A percentile compares a stretch with the other conserved stretches of the same genome.
phyloP scores from a whole-genome alignment of 2,329 filamentous ascomycete genomes.

The Colletotrichum brevisporum region DNA sequence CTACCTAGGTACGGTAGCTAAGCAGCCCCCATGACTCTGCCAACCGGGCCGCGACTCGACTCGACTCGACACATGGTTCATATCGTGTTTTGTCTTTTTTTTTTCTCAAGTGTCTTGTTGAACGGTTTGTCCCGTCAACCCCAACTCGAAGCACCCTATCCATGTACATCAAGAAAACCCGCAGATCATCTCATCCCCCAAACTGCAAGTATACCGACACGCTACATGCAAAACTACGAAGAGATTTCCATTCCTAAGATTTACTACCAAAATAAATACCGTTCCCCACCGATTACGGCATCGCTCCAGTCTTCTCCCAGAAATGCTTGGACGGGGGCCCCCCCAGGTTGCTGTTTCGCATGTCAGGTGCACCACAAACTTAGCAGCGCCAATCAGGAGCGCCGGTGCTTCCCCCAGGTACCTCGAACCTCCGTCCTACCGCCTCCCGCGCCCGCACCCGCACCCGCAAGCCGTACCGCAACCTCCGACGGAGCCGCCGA shows the following conservation, averaged over 20 bases:
- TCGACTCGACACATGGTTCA: slow-evolving; percentile 29
- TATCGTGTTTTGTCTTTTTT: background rate
- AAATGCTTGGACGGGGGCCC: too few species aligned
- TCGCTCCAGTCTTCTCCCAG: too few species aligned
- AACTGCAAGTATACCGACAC: background rate
- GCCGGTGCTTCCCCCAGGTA: slow-evolving; percentile 1
- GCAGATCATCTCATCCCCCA: slow-evolving; percentile 22
- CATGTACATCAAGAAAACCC: too few species aligned
- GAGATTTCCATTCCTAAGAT: slow-evolving; percentile 1
- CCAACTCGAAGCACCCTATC: too few species aligned
- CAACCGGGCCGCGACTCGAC: slow-evolving; percentile 3
- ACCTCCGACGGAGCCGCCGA: slow-evolving; percentile 9
- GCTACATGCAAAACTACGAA: background rate
- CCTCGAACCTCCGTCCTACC: background rate
- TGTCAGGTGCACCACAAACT: slow-evolving; percentile 17
- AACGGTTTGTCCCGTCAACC: too few species aligned
- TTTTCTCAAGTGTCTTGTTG: too few species aligned
- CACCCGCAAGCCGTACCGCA: background rate
- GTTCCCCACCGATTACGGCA: slow-evolving; percentile 9
- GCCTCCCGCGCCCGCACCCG: background rate
- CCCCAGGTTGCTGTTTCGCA: slow-evolving; percentile 21
- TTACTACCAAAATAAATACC: background rate
- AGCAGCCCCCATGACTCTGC: slow-evolving; percentile 34
- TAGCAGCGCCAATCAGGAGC: slow-evolving; percentile 38
- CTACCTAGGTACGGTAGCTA: background rate